These are phyloP conservation scores for Avena sativa DNA, from an alignment of 176 grass and related monocot genomes.

Conservation along the genomic window DNA sequence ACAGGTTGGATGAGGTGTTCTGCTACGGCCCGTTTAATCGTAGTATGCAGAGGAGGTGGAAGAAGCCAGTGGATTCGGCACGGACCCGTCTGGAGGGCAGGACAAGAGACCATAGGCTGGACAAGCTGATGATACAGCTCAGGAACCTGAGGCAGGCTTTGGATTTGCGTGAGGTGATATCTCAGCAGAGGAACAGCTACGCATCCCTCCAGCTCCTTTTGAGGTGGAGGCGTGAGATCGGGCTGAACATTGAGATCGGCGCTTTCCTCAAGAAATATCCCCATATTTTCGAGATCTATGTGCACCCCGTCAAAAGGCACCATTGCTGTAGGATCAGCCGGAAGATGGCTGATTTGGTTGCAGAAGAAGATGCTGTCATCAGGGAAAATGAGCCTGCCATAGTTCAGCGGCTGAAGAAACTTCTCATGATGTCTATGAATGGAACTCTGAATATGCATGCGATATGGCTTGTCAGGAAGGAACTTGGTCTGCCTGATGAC, in stretches of 20 bases:
- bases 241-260: slow-evolving; percentile 57
- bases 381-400: slow-evolving; percentile 41
- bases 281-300: slow-evolving; percentile 59
- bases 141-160: slow-evolving; percentile 60
- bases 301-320: slow-evolving; percentile 59
- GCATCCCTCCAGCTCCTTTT: slow-evolving; percentile 66
- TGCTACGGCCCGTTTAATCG: slow-evolving; percentile 41
- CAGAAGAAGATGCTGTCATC: slow-evolving; percentile 53
- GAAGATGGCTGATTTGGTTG: slow-evolving; percentile 58
- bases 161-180: slow-evolving; percentile 54
- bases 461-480: slow-evolving; percentile 61
- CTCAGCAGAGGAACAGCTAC: slow-evolving; percentile 62
- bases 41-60: slow-evolving; percentile 60
- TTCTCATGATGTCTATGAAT: slow-evolving; percentile 52
- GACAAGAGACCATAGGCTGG: slow-evolving; percentile 68
- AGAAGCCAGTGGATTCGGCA: slow-evolving; percentile 64
- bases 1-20: neutral
- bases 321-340: slow-evolving; percentile 55
- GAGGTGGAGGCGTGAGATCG: slow-evolving; percentile 58
- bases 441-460: slow-evolving; percentile 55
- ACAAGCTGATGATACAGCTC: slow-evolving; percentile 63
- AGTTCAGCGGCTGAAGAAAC: slow-evolving; percentile 63
- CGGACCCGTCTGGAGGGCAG: slow-evolving; percentile 61
- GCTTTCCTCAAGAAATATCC: slow-evolving; percentile 69
- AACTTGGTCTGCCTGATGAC: slow-evolving; percentile 66